Base-by-base conservation (phyloP, 2,329 filamentous ascomycete species). In the Xylaria arbuscula region DNA sequence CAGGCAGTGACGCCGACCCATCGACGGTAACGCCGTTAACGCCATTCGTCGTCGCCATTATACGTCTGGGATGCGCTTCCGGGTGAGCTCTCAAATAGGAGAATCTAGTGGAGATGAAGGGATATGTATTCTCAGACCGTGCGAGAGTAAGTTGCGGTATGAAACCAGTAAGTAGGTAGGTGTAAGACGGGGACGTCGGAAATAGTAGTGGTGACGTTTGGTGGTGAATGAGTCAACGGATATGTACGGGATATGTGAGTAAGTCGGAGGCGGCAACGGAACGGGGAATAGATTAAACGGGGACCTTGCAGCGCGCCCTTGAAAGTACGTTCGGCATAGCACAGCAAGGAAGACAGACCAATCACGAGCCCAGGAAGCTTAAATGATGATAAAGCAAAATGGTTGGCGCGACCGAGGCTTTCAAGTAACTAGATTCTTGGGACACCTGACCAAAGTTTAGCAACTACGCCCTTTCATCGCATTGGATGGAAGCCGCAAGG, bases 1-100 rank as follows among this genome's bases (percentile, higher is more conserved):
- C 61, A 45, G 74, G 70, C 9, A 57, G 50, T 22, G 50, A 38
- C 50, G 60, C 42, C 36, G 47, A n/a, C 22, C 64, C 54, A n/a
- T 70, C 42, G 5, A 36, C 51, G 50, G 42, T 59, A 38, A 32
- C 47, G 28, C 64, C 63, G n/a, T 69, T 28, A 28, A 28, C 42
- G 5, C 32, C 63, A 24, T 69, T 69, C 7, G 50, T 65, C 53
- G 42, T 64, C 34, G 65, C 60, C 64, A 67, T 70, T 4, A 42
- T 59, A 53, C 13, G 24, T 48, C 19, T 50, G 45, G 51, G 17
- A 19, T 67, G 28, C n/a, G 10, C n/a, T 50, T 50, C 48, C 48
- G 5, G 22, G 51, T 7, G 22, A 45, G 13, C 8, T 56, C n/a
- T 22, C 4, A n/a, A 10, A 19, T 10, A 34, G 19, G 22, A 7